Conservation (phyloP, 2,329 filamentous ascomycete species). For the Fusarium kyushuense region DNA sequence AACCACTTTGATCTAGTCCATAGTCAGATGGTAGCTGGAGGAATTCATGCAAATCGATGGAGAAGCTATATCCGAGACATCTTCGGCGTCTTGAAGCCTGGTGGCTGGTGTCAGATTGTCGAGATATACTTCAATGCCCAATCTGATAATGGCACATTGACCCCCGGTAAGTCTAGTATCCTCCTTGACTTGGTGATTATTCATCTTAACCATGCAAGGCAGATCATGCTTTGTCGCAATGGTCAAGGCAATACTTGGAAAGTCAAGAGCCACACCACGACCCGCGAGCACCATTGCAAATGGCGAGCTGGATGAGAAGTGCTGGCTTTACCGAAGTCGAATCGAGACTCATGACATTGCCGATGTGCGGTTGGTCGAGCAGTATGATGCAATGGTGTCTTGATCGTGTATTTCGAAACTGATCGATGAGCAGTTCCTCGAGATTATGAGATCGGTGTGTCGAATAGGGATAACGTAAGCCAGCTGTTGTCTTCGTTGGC, state of each 20-base stretch:
- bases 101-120: conserved; percentile 90
- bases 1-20: conserved; percentile 87
- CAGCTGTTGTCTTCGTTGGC: conserved; percentile 66
- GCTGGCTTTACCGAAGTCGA: conserved; percentile 78
- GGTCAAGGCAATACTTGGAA: conserved; percentile 74
- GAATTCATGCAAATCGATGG: conserved; percentile 81
- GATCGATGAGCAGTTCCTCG: conserved; percentile 57
- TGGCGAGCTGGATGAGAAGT: conserved; percentile 68
- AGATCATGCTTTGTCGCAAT: conserved; percentile 74
- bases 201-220: conserved; percentile 3
- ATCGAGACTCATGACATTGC: conserved; percentile 72
- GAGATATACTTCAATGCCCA: conserved; percentile 89
- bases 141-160: conserved; percentile 84
- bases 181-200: not conserved
- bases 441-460: conserved; percentile 64
- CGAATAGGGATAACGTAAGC: conserved; percentile 67
- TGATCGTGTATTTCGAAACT: conserved; percentile 3
- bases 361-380: conserved; percentile 76
- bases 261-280: conserved; percentile 74
- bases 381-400: conserved; percentile 58
- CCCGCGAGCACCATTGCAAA: conserved; percentile 70
- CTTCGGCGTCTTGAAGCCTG: conserved; percentile 75
- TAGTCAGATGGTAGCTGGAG: conserved; percentile 77
- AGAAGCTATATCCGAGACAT: conserved; percentile 81
- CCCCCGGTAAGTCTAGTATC: conserved; percentile 62